phyloP scores from a whole-genome alignment of 2,329 filamentous ascomycete genomes.

The Neoascochyta sp. region DNA sequence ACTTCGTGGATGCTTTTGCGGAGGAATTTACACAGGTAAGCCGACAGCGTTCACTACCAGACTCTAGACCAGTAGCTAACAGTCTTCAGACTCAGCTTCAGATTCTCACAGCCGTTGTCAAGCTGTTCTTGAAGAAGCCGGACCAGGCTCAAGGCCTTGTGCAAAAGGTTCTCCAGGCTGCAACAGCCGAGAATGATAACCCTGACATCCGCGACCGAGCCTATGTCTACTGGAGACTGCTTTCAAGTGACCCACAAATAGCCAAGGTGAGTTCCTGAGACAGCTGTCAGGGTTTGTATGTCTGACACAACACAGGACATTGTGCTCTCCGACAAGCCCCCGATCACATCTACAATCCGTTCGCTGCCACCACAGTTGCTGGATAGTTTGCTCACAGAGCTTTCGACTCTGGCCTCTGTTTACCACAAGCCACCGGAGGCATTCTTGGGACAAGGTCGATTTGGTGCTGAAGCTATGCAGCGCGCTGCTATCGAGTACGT shows the following conservation, averaged over 20 bases:
- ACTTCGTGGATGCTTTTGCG: slow-evolving; percentile 90
- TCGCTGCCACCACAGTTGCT: slow-evolving; percentile 78
- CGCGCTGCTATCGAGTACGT: slow-evolving; percentile 81
- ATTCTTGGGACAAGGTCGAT: slow-evolving; percentile 94
- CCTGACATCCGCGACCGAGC: slow-evolving; percentile 95
- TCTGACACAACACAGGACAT: slow-evolving; percentile 59
- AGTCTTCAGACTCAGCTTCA: slow-evolving; percentile 79
- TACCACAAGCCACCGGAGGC: slow-evolving; percentile 98
- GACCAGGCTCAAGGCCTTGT: slow-evolving; percentile 86
- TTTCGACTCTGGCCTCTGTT: slow-evolving; percentile 92
- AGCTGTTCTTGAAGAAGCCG: slow-evolving; percentile 95
- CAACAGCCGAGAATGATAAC: slow-evolving; percentile 94
- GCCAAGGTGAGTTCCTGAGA: slow-evolving; percentile 62
- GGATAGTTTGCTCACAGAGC: slow-evolving; percentile 83
- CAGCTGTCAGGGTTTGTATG: background rate
- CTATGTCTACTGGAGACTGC: slow-evolving; percentile 95
- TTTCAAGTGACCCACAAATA: slow-evolving; percentile 86
- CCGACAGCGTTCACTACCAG: slow-evolving; percentile 2
- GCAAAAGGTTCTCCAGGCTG: slow-evolving; percentile 88
- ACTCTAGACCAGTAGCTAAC: slow-evolving; percentile 29
- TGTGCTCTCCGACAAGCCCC: slow-evolving; percentile 87
- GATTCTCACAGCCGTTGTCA: slow-evolving; percentile 94
- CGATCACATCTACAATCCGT: slow-evolving; percentile 90
- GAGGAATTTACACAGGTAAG: slow-evolving; percentile 91
- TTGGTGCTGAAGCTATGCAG: slow-evolving; percentile 90